These are phyloP conservation scores for Citrus maxima DNA, from an alignment of 345 rosid genomes.

Conservation along the genomic window DNA sequence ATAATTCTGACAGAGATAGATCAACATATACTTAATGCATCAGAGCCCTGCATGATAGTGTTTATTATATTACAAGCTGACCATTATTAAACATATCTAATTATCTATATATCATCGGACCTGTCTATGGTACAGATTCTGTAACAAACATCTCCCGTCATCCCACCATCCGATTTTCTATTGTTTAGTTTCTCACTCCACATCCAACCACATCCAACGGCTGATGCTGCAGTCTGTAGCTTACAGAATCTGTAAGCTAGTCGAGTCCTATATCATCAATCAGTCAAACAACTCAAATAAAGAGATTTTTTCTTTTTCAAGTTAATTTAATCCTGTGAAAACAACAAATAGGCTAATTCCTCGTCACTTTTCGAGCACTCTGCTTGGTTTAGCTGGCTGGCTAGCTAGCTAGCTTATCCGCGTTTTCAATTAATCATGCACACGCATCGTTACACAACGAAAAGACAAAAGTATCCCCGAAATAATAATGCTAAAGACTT, in stretches of 20 bases:
- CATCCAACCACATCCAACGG: too few relatives aligned
- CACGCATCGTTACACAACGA: neutral
- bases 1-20: neutral
- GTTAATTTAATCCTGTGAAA: neutral
- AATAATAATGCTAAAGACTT: neutral
- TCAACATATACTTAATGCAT: neutral
- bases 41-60: neutral
- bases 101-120: too few relatives aligned
- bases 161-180: too few relatives aligned
- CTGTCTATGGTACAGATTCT: too few relatives aligned
- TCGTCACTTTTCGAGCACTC: neutral
- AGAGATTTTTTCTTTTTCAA: too few relatives aligned
- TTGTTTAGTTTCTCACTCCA: too few relatives aligned
- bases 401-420: neutral
- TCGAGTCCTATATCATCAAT: too few relatives aligned
- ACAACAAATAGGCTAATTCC: neutral
- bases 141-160: too few relatives aligned
- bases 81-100: neutral
- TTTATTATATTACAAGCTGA: neutral
- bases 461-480: neutral
- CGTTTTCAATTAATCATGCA: neutral
- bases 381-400: neutral
- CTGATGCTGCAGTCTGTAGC: too few relatives aligned
- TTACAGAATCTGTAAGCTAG: too few relatives aligned
- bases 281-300: too few relatives aligned